phyloP scores from a whole-genome alignment of 2,329 filamentous ascomycete genomes.

The Pseudocercospora musae region DNA sequence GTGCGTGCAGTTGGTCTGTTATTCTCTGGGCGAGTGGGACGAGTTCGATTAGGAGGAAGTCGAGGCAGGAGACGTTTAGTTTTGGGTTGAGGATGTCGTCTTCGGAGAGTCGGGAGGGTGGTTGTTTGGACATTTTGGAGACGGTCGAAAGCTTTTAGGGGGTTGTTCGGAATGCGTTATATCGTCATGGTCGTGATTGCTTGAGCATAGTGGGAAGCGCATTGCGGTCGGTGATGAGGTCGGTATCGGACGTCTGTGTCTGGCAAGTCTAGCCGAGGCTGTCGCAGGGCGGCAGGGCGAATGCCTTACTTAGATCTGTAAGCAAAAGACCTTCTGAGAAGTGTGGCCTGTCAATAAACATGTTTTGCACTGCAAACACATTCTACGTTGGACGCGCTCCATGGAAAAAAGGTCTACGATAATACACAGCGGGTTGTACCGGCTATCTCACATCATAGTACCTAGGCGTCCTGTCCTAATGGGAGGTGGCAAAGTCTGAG shows the following conservation, averaged over 20 bases:
- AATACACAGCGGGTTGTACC: no score
- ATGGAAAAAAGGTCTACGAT: not conserved
- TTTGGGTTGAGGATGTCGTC: constrained; percentile 31
- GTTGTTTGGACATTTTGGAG: constrained; percentile 14
- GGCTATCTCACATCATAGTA: no score
- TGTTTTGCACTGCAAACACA: not conserved
- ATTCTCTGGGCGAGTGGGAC: constrained; percentile 91
- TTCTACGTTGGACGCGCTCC: not conserved
- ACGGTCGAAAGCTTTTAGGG: not conserved
- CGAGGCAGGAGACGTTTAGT: constrained; percentile 78
- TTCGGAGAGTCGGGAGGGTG: constrained; percentile 9
- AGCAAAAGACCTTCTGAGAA: no score
- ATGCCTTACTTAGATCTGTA: no score
- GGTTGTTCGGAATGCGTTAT: not conserved
- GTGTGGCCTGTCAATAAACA: no score
- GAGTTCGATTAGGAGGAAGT: constrained; percentile 93
- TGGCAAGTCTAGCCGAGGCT: not conserved
- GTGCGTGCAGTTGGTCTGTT: constrained; percentile 65
- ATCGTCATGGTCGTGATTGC: not conserved
- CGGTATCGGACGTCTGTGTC: not conserved
- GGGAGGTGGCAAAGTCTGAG: no score
- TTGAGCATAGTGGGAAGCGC: not conserved
- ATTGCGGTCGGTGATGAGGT: not conserved
- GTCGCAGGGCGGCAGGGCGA: not conserved
- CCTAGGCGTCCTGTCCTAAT: not conserved